phyloP scores from a whole-genome alignment of 1,139 yeast species.

The Taphrina communis region DNA sequence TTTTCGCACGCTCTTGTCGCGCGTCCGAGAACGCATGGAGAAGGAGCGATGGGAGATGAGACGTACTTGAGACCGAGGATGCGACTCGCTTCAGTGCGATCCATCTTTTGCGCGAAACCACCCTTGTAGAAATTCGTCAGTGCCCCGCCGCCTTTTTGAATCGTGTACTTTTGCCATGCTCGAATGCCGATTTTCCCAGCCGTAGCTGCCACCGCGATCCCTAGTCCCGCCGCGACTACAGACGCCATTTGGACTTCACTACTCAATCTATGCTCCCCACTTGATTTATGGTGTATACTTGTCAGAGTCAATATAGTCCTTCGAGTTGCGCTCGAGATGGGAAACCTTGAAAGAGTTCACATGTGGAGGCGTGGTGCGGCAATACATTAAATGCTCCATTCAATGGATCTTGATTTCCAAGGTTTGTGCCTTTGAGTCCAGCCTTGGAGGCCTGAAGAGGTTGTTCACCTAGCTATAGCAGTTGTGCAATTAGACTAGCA shows the following conservation, averaged over 20 bases:
- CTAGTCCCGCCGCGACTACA: conserved; percentile 39
- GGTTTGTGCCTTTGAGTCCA: no score
- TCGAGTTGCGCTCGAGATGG: neutral
- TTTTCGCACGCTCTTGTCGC: neutral
- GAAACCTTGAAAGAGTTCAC: neutral
- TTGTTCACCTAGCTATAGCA: no score
- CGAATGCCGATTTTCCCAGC: conserved; percentile 40
- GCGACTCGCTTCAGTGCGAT: conserved; percentile 85
- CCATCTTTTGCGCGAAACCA: conserved; percentile 88
- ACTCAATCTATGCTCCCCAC: no score
- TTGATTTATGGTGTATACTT: no score
- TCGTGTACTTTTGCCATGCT: conserved; percentile 41
- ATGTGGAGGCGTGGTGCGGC: conserved; percentile 12
- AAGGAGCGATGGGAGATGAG: neutral
- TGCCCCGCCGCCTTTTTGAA: conserved; percentile 42
- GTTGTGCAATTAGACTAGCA: no score
- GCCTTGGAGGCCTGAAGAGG: no score
- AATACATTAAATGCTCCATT: neutral
- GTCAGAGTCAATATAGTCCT: neutral
- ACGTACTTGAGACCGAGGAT: conserved; percentile 70
- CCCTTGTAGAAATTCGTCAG: conserved; percentile 74
- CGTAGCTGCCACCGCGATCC: conserved; percentile 39
- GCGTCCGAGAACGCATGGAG: no score
- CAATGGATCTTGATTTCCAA: no score
- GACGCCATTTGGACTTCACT: conserved; percentile 17